Base-by-base conservation (phyloP, 2,329 filamentous ascomycete species). In the Scortechinia acanthostroma region DNA sequence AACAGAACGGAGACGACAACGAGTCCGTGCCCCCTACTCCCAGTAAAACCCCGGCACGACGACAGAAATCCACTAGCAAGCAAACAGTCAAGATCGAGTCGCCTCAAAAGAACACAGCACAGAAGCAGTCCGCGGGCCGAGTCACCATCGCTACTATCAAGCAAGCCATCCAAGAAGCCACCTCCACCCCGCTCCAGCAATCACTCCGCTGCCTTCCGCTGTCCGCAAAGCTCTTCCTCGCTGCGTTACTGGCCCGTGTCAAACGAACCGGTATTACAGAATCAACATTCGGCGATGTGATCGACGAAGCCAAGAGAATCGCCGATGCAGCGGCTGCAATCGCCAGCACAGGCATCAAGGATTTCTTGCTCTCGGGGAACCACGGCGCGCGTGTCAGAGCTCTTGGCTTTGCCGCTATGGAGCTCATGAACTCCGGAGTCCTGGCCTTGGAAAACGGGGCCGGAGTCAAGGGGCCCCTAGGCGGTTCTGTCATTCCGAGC, bases 81-180 rank as follows among this genome's bases (percentile, higher is more conserved):
- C 42, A 42, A 42, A 48, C 21, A 43, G 40, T 20, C 40, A 49
- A 45, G 37, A 52, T 17, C n/a, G 51, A 43, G 20, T 52, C 46
- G 19, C 51, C 10, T 22, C 15, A 47, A 49, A 55, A 47, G n/a
- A 10, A 10, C n/a, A n/a, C 25, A 10, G 3, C 73, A 53, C 67
- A 62, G 44, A 68, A 64, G 57, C 61, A 59, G 46, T 65, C 46
- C 42, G 61, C 58, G 17, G 71, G 71, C 25, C 77, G 83, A 44
- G 93, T 98, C 33, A 96, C 90, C 1, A 96, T 97, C 56, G 82
- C 86, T 44, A 96, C 89, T 3, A 86, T 97, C 61, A 95, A 95
- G 63, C 83, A 88, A 58, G 93, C 93, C 25, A 97, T 98, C 62
- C 88, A 87, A 55, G 93, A 98, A 67, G 91, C 91, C 3, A 97